Base-by-base conservation (phyloP, 108 stramenopile species). In the Parmales sp. region DNA sequence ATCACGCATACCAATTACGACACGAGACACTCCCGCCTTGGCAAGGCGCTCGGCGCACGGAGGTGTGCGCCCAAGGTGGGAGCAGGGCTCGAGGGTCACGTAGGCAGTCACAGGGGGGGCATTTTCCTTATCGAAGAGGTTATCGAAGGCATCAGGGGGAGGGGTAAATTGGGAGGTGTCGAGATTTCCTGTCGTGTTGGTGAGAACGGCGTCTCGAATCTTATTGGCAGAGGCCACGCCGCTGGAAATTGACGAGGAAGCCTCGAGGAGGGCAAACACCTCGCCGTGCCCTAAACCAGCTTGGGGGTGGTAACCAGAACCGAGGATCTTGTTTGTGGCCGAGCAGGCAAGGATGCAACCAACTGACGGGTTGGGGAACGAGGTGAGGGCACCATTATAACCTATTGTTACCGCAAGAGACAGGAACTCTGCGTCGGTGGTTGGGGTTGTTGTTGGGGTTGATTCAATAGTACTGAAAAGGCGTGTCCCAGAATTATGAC, bases 21-120 rank as follows among this genome's bases (percentile, higher is more conserved):
- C 92, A 20, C 88, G 83, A n/a, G 69, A 34, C 1, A 88, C 80
- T 16, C 85, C 81, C 7, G 91, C 86, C 16, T 75, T 54, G 8
- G 69, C 70, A 1, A 93, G 70, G 0, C 88, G 73, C 6, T 69
- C 38, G 1, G 92, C 89, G 75, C 92, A 93, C 1, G 92, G 92
- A 18, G 92, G 92, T 7, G 92, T 93, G 25, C 78, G 69, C 3
- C 92, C 92, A 36, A 68, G 70, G 65, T 93, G 92, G 74, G 88
- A 90, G 74, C 92, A 93, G 0, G 92, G 92, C 75, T 93, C 92
- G 36, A 93, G 69, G 6, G 92, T 91, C 16, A 93, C 92, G 74
- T 93, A 93, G 18, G 92, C 92, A 22, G 92, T 93, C 49, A 85
- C 78, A 25, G 73, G 66, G 18, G 38, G 28, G 28, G 3, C 46